Base-by-base conservation (phyloP, 2,329 filamentous ascomycete genomes). In the Scytalidium lignicola region DNA sequence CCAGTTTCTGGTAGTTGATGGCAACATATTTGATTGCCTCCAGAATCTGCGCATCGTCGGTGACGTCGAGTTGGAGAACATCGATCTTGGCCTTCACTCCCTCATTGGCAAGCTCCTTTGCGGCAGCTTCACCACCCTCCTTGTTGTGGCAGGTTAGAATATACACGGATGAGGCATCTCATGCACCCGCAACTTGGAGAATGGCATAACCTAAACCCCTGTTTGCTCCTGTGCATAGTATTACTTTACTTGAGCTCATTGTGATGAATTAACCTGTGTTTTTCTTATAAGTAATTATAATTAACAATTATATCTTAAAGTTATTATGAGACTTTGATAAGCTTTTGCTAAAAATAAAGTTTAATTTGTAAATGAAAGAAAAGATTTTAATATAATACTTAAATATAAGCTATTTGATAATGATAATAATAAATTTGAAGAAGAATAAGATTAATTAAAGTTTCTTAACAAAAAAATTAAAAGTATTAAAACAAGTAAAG, bases 211-310 rank as follows among this genome's bases (percentile, higher is more conserved):
- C 70, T 0, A 73, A 56, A 6, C 70, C 70, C 0, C 56, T 60
- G 45, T 73, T 73, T 9, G 67, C 62, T 1, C 70, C 70, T 0
- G 70, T 71, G 2, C 72, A 58, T 4, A 72, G 49, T 17, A 49
- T 41, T 21, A 51, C 42, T 20, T 17, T 28, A 7, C 7, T 7
- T 28, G 7, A 7, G 7, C 7, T 28, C 26, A 28, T 28, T 28
- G 7, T 28, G 7, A 28, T 13, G 13, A 28, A 28, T 28, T 28
- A n/a, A n/a, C n/a, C n/a, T n/a, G n/a, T n/a, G n/a, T n/a, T n/a
- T n/a, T n/a, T n/a, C n/a, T n/a, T n/a, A n/a, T n/a, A n/a, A n/a
- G n/a, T n/a, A n/a, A n/a, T n/a, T n/a, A n/a, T n/a, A n/a, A n/a
- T n/a, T n/a, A n/a, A n/a, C n/a, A n/a, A n/a, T n/a, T n/a, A n/a